Evolutionary conservation across 228 moss, liverwort and hornwort species (phyloP), one percentile per base, ranked within the genome.

Genomic region (Sphagnum magellanicum): DNA sequence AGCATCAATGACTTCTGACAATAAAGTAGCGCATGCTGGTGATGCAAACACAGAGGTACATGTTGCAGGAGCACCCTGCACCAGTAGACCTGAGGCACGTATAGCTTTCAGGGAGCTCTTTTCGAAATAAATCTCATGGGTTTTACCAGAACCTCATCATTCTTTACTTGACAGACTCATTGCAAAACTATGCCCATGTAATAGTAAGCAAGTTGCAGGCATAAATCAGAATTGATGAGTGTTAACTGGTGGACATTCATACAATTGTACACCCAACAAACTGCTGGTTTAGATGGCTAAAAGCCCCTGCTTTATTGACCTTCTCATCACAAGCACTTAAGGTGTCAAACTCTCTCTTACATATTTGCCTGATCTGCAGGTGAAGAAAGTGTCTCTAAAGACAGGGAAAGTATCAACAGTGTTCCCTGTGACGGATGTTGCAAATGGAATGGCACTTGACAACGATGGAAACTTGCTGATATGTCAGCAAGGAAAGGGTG

Each of bases 361-460:
- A 32, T 32, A 1, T 32, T 32, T 59, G 59, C 59, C 59, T 11
- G 15, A 63, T 9, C 58, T 49, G 72, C 61, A 77, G 76, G 50
- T 91, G 49, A 82, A 73, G 68, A 91, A 83, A 15, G 17, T 91
- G 16, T 78, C 79, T 8, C 14, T 91, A 72, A 71, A 73, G 8
- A 82, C 87, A 5, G 81, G 79, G 50, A 58, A 75, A 74, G 74
- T 89, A 16, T 74, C 78, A 5, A 79, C 79, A 8, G 74, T 91
- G 53, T 74, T 84, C 50, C 74, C 84, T 0, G 73, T 87, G 55
- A 91, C 89, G 5, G 84, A 87, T 32, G 80, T 87, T 5, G 91
- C 89, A 0, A 91, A 91, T 48, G 89, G 91, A 63, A 87, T 91
- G 89, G 76, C 79, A 49, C 75, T 91, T 3, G 91, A 91, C 73